A percentile compares a stretch with the other conserved stretches of the same genome.
These are phyloP conservation scores for Penicillium atrosanguineum DNA, from an alignment of 495 filamentous ascomycete species.

Conservation along the genomic window DNA sequence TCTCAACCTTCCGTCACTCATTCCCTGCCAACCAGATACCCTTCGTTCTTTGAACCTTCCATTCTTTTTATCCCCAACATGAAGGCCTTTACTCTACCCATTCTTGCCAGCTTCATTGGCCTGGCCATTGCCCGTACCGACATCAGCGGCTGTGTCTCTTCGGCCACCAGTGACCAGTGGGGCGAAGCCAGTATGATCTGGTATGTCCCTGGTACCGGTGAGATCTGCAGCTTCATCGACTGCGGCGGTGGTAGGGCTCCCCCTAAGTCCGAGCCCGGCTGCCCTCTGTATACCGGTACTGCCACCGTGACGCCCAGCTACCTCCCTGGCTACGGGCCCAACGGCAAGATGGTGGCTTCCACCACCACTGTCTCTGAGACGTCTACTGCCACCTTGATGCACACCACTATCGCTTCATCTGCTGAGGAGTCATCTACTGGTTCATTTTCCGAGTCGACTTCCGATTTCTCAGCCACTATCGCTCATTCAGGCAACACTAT, in stretches of 20 bases:
- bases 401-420: background rate
- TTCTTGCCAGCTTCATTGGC: slow-evolving; percentile 21
- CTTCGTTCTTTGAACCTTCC: slow-evolving; percentile 7
- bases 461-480: background rate
- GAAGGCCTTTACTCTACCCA: slow-evolving; percentile 20
- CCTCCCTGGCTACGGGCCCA: slow-evolving; percentile 38
- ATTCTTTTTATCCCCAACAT: slow-evolving; percentile 22
- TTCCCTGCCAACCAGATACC: background rate
- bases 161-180: slow-evolving; percentile 27
- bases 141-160: slow-evolving; percentile 28
- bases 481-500: slow-evolving; percentile 1
- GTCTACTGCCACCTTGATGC: background rate
- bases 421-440: background rate
- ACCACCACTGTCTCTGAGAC: slow-evolving; percentile 18
- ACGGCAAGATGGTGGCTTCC: slow-evolving; percentile 19
- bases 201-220: slow-evolving; percentile 55
- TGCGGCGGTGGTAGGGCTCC: slow-evolving; percentile 65
- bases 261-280: slow-evolving; percentile 59
- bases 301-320: slow-evolving; percentile 50
- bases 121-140: slow-evolving; percentile 27
- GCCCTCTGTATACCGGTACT: slow-evolving; percentile 55
- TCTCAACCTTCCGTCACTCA: background rate
- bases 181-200: slow-evolving; percentile 45
- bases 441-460: background rate
- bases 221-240: slow-evolving; percentile 60